Evolutionary conservation across 2,329 filamentous ascomycete species (phyloP), one percentile per base, ranked within the genome.

Genomic region (Lasiodiplodia theobromae): DNA sequence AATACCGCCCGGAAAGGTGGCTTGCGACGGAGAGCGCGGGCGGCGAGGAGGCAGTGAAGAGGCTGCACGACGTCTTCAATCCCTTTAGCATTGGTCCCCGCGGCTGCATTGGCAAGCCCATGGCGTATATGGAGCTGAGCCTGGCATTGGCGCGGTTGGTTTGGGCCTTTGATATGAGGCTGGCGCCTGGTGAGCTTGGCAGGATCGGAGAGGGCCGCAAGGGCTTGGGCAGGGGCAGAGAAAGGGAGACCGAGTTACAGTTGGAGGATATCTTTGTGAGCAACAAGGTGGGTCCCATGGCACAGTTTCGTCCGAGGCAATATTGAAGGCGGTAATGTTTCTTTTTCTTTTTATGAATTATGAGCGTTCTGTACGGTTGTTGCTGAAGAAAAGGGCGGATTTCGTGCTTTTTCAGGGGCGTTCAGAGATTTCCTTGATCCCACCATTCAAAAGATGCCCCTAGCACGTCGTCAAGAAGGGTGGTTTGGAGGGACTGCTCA

Each of bases 51-150:
- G 57, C n/a, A 1, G 66, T 63, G 12, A 37, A 23, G 8, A 23
- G 31, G 23, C 21, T 63, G 47, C 56, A 49, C 10, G 49, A n/a
- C 18, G 66, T 68, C 4, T 95, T 92, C 79, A 93, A 90, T 71
- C 91, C 92, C 1, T 93, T 93, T 73, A 89, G 86, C 56, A 82
- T 92, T 69, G 91, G 91, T 0, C 88, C 90, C 0, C 81, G 91
- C 12, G 90, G 89, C 2, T 93, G 91, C 74, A 91, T 93, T 68
- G 91, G 91, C 0, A 93, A 92, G 82, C 86, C 86, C 0, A 78
- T 92, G 57, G 89, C 89, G 2, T 91, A 92, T 72, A 83, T 87
- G 52, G 90, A 92, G 81, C 86, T 92, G 85, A 86, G 82, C 64
- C 86, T 87, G 10, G 86, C 88, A 2, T 76, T 92, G 68, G 89